Evolutionary conservation across 177 flowering plant species (phyloP).

Genomic region (Vitis hybrid): DNA sequence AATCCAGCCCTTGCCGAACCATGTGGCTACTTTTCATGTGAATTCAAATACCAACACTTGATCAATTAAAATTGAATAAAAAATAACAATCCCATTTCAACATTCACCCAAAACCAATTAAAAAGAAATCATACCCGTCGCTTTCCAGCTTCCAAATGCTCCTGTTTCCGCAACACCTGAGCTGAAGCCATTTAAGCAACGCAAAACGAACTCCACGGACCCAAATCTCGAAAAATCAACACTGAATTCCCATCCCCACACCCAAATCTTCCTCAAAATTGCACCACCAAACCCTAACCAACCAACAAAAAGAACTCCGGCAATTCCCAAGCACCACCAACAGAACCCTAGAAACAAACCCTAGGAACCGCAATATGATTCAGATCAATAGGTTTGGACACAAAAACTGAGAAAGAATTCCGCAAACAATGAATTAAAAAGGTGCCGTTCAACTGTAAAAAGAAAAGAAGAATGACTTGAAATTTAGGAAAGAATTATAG

Average conservation of each 20-base stretch:
- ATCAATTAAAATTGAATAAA: not conserved
- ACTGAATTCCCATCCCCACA: not conserved
- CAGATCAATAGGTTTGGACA: not conserved
- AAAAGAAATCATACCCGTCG: conserved; percentile 48
- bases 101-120: not conserved
- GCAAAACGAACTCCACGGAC: not conserved
- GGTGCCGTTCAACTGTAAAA: not conserved
- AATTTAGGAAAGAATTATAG: not conserved
- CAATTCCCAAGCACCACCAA: not conserved
- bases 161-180: conserved; percentile 68
- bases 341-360: conserved; percentile 1
- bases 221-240: conserved; percentile 4
- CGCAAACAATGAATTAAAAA: not conserved
- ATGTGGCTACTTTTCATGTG: too few relatives aligned
- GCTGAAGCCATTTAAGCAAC: conserved; percentile 68
- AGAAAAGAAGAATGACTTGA: not conserved
- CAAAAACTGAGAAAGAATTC: not conserved
- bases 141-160: conserved; percentile 77
- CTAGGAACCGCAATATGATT: not conserved
- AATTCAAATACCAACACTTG: too few relatives aligned
- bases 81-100: conserved; percentile 2
- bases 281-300: not conserved
- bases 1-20: too few relatives aligned
- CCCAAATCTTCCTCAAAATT: conserved; percentile 1
- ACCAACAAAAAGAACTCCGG: not conserved